phyloP scores from a whole-genome alignment of 345 rosid species.

The Draba incana region DNA sequence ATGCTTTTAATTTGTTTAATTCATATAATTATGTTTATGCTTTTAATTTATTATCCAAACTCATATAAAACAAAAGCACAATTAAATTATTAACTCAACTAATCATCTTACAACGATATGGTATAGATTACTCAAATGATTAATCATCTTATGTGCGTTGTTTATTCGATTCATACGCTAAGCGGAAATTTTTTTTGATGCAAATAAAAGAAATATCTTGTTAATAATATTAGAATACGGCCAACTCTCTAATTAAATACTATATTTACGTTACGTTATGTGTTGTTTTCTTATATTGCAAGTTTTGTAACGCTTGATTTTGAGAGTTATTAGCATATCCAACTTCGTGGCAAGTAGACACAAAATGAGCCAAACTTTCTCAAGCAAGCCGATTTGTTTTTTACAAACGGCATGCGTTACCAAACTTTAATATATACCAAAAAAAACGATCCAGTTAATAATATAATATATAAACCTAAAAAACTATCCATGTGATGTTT shows the following conservation, averaged over 20 bases:
- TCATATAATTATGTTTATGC: no score
- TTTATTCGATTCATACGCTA: no score
- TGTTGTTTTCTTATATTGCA: slow-evolving; percentile 3
- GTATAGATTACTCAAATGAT: no score
- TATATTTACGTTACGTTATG: background rate
- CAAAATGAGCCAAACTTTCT: slow-evolving; percentile 25
- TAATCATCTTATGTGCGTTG: no score
- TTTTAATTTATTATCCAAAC: no score
- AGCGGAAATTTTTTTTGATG: no score
- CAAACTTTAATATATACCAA: slow-evolving; percentile 14
- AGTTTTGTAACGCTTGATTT: slow-evolving; percentile 19
- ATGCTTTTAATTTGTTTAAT: slow-evolving; percentile 1
- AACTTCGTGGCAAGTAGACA: background rate
- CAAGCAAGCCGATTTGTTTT: slow-evolving; percentile 5
- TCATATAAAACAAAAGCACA: no score
- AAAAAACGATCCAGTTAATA: background rate
- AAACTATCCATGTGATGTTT: slow-evolving; percentile 8
- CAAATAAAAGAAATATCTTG: no score
- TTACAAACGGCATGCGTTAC: slow-evolving; percentile 29
- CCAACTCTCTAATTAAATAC: background rate
- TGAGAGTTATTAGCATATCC: background rate
- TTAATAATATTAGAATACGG: no score
- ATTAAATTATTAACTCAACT: no score
- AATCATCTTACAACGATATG: no score
- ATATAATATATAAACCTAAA: background rate